Base-by-base conservation (phyloP, 2,329 filamentous ascomycete species). In the Chrysoporthe austroafricana region DNA sequence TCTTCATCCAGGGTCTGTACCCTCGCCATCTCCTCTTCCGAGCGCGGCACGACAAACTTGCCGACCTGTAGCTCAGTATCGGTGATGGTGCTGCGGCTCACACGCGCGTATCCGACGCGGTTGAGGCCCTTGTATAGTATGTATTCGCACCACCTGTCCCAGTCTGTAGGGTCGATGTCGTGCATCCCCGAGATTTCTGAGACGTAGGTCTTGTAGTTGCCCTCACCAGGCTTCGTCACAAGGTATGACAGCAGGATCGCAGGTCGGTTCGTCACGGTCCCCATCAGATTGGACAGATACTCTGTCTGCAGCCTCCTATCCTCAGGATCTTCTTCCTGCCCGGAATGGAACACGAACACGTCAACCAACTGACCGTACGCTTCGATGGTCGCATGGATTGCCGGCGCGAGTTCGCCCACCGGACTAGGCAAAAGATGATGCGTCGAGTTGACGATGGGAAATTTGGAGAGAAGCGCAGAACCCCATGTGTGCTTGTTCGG, bases 401-500 rank as follows among this genome's bases (percentile, higher is more conserved):
- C 95, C 1, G 96, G 96, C 0, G 96, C 96, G 43, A 99, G 86
- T 79, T 99, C 96, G 69, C 96, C 96, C 1, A 96, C 94, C 0
- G 96, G 96, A 16, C 91, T 96, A 18, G 96, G 96, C 4, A 98
- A 87, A 14, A 99, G 88, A 75, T 99, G 96, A 77, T 99, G 96
- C 32, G 94, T 97, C 1, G 93, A 97, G 81, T 98, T 97, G 69
- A 99, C 79, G 74, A 99, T 99, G 3, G 96, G 96, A 83, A 98
- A 99, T 77, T 98, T 98, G 73, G 94, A 97, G 4, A 99, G 86
- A 57, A 99, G 84, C 32, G 94, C 96, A 11, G 91, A 88, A 63
- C 96, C 96, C 96, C 96, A 99, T 0, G 96, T 99, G 82, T 99
- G 96, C 82, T 98, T 99, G 86, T 99, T 97, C 7, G 96, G 96